Conservation (phyloP, 176 grass and related monocot genomes). For the Carex kokanica region DNA sequence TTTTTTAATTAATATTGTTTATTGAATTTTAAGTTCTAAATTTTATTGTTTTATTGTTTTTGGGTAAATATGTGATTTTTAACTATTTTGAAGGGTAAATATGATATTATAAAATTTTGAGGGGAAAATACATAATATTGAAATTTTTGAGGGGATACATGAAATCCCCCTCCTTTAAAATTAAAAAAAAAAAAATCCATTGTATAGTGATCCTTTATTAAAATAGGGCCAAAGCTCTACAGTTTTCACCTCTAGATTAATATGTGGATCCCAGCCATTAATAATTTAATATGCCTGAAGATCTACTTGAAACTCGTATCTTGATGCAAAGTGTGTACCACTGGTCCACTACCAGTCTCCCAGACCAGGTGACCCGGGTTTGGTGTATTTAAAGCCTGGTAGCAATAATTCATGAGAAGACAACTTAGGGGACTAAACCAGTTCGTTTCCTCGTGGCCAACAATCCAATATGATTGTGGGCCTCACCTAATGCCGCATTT, state of each 20-base stretch:
- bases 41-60: too few relatives aligned
- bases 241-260: background rate
- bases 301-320: background rate
- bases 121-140: too few relatives aligned
- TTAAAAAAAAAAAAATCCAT: too few relatives aligned
- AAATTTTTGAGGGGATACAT: too few relatives aligned
- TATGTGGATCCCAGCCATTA: background rate
- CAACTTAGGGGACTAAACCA: background rate
- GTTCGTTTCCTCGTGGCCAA: constrained; percentile 21
- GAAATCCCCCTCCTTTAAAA: too few relatives aligned
- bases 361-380: background rate
- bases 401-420: background rate
- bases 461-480: background rate
- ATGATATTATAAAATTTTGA: too few relatives aligned
- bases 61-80: too few relatives aligned
- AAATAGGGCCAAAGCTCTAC: background rate
- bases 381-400: background rate
- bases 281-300: background rate
- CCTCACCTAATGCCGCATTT: background rate
- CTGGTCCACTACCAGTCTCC: too few relatives aligned
- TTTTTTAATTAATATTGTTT: too few relatives aligned
- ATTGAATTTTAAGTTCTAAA: too few relatives aligned
- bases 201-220: background rate
- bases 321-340: background rate
- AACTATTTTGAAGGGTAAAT: too few relatives aligned